Conservation (phyloP, 108 stramenopile genomes). For the Stephanodiscus triporus region DNA sequence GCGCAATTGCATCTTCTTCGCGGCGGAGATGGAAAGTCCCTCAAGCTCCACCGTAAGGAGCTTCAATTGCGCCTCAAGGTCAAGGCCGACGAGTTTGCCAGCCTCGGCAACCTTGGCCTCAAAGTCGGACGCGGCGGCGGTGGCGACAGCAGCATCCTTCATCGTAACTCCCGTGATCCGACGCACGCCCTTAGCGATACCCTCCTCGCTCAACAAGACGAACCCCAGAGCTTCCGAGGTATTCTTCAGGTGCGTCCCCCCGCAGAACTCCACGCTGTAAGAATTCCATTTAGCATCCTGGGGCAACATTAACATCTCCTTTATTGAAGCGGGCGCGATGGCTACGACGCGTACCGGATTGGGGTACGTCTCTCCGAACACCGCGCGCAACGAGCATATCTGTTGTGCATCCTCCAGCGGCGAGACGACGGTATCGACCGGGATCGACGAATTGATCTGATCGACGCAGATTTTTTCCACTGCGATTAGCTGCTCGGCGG, state of each 20-base stretch:
- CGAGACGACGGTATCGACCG: slow-evolving; percentile 84
- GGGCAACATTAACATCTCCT: slow-evolving; percentile 87
- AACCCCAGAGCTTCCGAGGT: slow-evolving; percentile 94
- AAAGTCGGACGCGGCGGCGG: slow-evolving; percentile 75
- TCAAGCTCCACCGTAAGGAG: slow-evolving; percentile 75
- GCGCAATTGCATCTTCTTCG: slow-evolving; percentile 74
- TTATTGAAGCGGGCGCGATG: slow-evolving; percentile 78
- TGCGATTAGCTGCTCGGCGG: slow-evolving; percentile 77
- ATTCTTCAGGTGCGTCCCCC: slow-evolving; percentile 97
- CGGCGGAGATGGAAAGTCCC: slow-evolving; percentile 68
- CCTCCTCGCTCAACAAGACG: slow-evolving; percentile 92
- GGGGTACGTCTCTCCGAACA: slow-evolving; percentile 99
- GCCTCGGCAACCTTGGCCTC: slow-evolving; percentile 68
- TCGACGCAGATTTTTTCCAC: slow-evolving; percentile 72
- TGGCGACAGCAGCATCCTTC: slow-evolving; percentile 85
- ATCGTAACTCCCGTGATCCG: slow-evolving; percentile 93
- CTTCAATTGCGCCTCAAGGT: slow-evolving; percentile 78
- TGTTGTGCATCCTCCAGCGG: slow-evolving; percentile 86
- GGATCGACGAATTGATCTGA: slow-evolving; percentile 62
- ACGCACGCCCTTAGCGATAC: slow-evolving; percentile 98
- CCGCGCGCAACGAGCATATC: slow-evolving; percentile 93
- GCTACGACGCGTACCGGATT: slow-evolving; percentile 99
- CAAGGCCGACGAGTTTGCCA: slow-evolving; percentile 65
- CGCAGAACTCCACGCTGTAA: slow-evolving; percentile 98
- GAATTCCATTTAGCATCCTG: slow-evolving; percentile 86